Percentiles rank a stretch among this genome's conserved stretches.
Evolutionary conservation across 495 filamentous ascomycete genomes (phyloP).

Genomic region (Neurospora intermedia): DNA sequence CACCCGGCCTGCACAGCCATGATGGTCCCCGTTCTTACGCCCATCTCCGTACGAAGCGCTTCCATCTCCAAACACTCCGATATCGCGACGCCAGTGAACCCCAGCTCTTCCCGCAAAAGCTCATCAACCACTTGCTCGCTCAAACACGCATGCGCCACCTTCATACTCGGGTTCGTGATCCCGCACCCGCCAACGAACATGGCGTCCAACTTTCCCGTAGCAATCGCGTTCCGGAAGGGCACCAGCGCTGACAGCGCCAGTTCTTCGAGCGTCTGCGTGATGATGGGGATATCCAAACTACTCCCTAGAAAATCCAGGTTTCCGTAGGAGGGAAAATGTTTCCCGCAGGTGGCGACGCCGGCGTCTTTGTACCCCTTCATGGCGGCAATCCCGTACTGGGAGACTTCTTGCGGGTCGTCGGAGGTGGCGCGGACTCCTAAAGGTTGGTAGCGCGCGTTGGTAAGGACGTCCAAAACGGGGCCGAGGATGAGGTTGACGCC

Average conservation of each 20-base stretch:
- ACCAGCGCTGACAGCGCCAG: conserved; percentile 73
- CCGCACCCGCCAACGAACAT: conserved; percentile 91
- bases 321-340: conserved; percentile 88
- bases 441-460: conserved; percentile 78
- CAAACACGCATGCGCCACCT: conserved; percentile 84
- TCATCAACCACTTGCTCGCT: conserved; percentile 86
- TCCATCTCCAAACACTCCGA: conserved; percentile 96
- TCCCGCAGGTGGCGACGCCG: conserved; percentile 74
- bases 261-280: conserved; percentile 83
- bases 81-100: conserved; percentile 82
- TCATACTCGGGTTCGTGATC: conserved; percentile 75
- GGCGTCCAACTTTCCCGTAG: conserved; percentile 64
- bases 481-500: conserved; percentile 88
- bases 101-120: conserved; percentile 66
- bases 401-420: conserved; percentile 84
- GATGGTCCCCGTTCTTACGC: conserved; percentile 81
- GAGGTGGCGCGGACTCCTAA: conserved; percentile 73
- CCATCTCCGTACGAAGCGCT: conserved; percentile 78
- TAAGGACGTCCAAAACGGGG: conserved; percentile 81
- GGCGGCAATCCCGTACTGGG: conserved; percentile 72
- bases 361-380: conserved; percentile 86
- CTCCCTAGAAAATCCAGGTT: conserved; percentile 87
- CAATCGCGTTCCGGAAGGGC: conserved; percentile 78
- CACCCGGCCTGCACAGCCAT: conserved; percentile 93
- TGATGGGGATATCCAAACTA: conserved; percentile 76